These are phyloP conservation scores for Pelargonium citronellum DNA, from an alignment of 441 rosid species.

Conservation along the genomic window DNA sequence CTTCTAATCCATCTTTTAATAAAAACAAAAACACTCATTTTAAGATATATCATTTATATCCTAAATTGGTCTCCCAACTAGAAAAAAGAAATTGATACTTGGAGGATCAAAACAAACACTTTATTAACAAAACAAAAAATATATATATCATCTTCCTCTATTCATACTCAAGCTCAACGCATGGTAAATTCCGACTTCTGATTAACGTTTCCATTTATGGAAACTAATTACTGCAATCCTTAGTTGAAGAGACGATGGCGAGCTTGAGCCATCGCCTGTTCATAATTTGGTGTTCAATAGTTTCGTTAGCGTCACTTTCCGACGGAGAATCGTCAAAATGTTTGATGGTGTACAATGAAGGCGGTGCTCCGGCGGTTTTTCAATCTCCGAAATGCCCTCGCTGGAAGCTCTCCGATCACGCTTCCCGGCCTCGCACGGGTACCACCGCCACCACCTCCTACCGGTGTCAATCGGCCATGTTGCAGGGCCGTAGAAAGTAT, in stretches of 20 bases:
- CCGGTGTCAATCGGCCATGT: constrained; percentile 63
- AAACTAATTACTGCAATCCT: neutral
- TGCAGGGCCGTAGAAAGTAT: constrained; percentile 65
- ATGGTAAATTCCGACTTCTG: neutral
- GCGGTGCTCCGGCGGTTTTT: constrained; percentile 92
- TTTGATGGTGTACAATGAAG: constrained; percentile 68
- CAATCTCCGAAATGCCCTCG: constrained; percentile 86
- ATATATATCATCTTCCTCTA: too few relatives aligned
- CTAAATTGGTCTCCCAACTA: too few relatives aligned
- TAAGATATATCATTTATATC: too few relatives aligned
- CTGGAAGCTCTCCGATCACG: constrained; percentile 56
- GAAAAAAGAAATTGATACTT: too few relatives aligned
- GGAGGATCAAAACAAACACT: too few relatives aligned
- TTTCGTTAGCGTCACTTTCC: constrained; percentile 13
- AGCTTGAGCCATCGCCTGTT: neutral
- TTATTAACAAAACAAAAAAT: too few relatives aligned
- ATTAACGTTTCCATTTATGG: neutral
- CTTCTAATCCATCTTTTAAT: too few relatives aligned
- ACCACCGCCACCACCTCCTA: constrained; percentile 19
- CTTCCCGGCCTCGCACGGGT: constrained; percentile 33
- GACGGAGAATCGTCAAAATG: constrained; percentile 74
- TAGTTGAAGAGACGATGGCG: neutral
- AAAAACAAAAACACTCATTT: too few relatives aligned
- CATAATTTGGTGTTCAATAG: neutral
- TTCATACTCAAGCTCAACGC: neutral